Percentiles rank a stretch among this genome's conserved stretches.
Evolutionary conservation across 2,329 filamentous ascomycete species (phyloP).

Genomic region (Aspergillus fumigatiaffinis): DNA sequence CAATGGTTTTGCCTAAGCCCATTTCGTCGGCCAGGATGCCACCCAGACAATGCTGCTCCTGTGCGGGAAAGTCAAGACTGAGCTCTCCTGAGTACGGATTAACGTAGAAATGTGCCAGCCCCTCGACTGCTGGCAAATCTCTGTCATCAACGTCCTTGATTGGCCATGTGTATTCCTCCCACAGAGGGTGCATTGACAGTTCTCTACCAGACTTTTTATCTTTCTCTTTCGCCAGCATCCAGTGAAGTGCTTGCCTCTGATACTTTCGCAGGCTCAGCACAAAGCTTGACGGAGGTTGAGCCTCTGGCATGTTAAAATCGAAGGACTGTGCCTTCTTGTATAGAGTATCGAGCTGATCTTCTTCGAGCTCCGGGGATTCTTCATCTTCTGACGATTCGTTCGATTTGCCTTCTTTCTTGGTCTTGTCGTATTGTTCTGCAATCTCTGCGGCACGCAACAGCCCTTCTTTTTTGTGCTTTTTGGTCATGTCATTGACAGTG

Average conservation of each 20-base stretch:
- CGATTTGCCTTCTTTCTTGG: constrained; percentile 48
- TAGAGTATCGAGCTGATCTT: constrained; percentile 88
- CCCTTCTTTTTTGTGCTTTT: constrained; percentile 76
- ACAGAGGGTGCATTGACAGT: constrained; percentile 89
- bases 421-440: constrained; percentile 68
- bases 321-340: constrained; percentile 97
- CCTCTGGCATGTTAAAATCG: constrained; percentile 85
- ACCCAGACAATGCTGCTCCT: constrained; percentile 91
- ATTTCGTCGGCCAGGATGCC: constrained; percentile 94
- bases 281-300: constrained; percentile 79
- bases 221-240: constrained; percentile 94
- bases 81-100: constrained; percentile 96
- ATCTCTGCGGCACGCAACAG: constrained; percentile 83
- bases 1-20: constrained; percentile 96
- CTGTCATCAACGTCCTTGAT: constrained; percentile 81
- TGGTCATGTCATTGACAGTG: constrained; percentile 67
- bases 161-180: constrained; percentile 95
- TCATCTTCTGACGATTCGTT: constrained; percentile 60
- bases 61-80: constrained; percentile 83
- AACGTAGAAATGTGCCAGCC: constrained; percentile 77
- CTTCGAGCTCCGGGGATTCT: constrained; percentile 85
- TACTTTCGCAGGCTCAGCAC: constrained; percentile 81
- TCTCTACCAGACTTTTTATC: constrained; percentile 68
- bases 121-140: constrained; percentile 61
- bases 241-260: constrained; percentile 90